Base-by-base conservation (phyloP, 31 red algal species). In the Asparagopsis taxiformis region DNA sequence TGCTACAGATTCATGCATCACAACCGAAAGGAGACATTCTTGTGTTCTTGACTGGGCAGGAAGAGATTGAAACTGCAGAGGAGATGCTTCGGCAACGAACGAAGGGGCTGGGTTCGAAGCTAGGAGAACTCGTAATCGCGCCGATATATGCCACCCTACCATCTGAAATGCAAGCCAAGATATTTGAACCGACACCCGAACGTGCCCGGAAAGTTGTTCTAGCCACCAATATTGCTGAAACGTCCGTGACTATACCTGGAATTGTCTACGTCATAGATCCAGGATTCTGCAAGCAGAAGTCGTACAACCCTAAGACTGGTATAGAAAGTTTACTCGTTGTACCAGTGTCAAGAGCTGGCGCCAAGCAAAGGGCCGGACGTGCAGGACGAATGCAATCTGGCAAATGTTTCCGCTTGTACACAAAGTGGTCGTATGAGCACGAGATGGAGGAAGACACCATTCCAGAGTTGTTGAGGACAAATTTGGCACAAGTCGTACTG, bases 251-350 rank as follows among this genome's bases (percentile, higher is more conserved):
- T 20, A 99, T 99, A 60, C 77, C 79, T 28, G 96, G 96, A 3
- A 88, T 99, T 51, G 80, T 91, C 5, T 99, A 99, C 51, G 96
- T 99, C 1, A 91, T 99, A 72, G 96, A 99, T 87, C 86, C 91
- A 0, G 96, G 96, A 21, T 99, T 94, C 75, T 77, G 70, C 44
- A 99, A 99, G 61, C 74, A 83, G 53, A 99, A 99, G 34, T 73
- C 67, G 16, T 99, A 87, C 73, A 88, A 94, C 51, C 72, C 96
- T n/a, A 79, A 85, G 54, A 84, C 96, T 48, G 84, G 96, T 1
- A 86, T 99, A 68, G 96, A 99, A 53, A 83, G 74, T 41, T 74
- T 99, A n/a, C 49, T 94, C 0, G 91, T 99, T 1, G 71, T 77
- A 15, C 77, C 91, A 31, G 68, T 94, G 51, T 90, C 84, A 28